Evolutionary conservation across 2,329 filamentous ascomycete genomes (phyloP).

Genomic region (Sclerotinia borealis): DNA sequence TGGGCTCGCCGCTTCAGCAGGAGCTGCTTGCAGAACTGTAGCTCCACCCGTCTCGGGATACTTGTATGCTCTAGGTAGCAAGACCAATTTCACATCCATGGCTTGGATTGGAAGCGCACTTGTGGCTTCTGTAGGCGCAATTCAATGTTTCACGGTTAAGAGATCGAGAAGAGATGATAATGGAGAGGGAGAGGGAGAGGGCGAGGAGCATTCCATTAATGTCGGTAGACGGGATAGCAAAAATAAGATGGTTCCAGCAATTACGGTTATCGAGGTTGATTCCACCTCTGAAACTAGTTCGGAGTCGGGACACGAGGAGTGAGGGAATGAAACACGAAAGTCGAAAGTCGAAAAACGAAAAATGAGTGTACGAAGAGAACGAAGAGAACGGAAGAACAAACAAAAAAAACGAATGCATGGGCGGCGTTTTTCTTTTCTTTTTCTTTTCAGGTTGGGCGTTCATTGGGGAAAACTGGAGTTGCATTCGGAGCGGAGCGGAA

Average conservation of each 20-base stretch:
- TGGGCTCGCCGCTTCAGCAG: constrained; percentile 58
- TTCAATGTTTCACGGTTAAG: constrained; percentile 49
- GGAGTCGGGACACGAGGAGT: neutral
- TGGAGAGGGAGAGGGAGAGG: constrained; percentile 7
- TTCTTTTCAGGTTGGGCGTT: neutral
- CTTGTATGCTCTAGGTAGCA: constrained; percentile 55
- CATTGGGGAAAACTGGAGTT: neutral
- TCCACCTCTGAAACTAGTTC: neutral
- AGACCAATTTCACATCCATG: constrained; percentile 52
- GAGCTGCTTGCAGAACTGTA: constrained; percentile 60
- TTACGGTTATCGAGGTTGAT: neutral
- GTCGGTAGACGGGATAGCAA: neutral
- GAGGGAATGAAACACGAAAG: neutral
- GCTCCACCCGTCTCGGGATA: constrained; percentile 60
- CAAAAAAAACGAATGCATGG: neutral
- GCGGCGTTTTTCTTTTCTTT: neutral
- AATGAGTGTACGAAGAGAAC: neutral
- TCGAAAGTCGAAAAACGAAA: neutral
- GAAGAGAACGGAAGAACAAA: neutral
- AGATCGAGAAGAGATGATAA: constrained; percentile 16
- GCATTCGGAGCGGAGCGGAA: neutral
- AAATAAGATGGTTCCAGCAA: neutral
- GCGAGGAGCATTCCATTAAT: neutral
- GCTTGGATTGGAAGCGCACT: constrained; percentile 59
- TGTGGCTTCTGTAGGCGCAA: constrained; percentile 49